Conservation (phyloP, 1,284 basidiomycete genomes). For the Microstroma glucosiphilum region DNA sequence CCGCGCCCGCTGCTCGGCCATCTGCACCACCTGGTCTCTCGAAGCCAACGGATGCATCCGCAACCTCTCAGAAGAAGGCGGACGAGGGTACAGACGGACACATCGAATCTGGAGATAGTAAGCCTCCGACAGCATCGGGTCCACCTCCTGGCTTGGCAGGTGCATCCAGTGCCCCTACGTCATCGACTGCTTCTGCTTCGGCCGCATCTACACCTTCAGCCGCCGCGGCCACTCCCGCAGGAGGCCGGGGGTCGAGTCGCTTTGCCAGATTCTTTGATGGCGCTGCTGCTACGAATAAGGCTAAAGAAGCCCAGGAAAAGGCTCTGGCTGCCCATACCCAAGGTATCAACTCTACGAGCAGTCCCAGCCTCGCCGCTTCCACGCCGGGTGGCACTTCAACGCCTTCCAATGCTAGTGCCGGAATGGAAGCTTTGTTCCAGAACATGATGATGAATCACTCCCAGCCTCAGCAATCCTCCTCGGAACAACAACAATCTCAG, state of each 20-base stretch:
- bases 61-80: neutral
- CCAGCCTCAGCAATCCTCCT: too few species aligned
- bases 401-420: slow-evolving; percentile 1
- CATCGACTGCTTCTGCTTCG: neutral
- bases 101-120: neutral
- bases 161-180: neutral
- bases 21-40: slow-evolving; percentile 12
- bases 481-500: neutral
- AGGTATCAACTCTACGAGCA: slow-evolving; percentile 11
- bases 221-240: slow-evolving; percentile 22
- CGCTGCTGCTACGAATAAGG: slow-evolving; percentile 18
- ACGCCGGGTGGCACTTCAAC: neutral
- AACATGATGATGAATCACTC: slow-evolving; percentile 4
- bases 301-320: slow-evolving; percentile 32
- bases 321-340: slow-evolving; percentile 36
- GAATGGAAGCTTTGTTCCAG: slow-evolving; percentile 18
- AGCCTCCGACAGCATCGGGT: slow-evolving; percentile 3
- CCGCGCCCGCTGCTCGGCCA: neutral
- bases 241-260: slow-evolving; percentile 40
- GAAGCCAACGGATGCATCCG: neutral
- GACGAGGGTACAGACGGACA: neutral
- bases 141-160: neutral
- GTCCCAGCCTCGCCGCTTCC: neutral
- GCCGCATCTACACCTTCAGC: neutral
- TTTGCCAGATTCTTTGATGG: slow-evolving; percentile 48